Conservation (phyloP, 805 yeast genomes). For the Schwanniomyces sp. region DNA sequence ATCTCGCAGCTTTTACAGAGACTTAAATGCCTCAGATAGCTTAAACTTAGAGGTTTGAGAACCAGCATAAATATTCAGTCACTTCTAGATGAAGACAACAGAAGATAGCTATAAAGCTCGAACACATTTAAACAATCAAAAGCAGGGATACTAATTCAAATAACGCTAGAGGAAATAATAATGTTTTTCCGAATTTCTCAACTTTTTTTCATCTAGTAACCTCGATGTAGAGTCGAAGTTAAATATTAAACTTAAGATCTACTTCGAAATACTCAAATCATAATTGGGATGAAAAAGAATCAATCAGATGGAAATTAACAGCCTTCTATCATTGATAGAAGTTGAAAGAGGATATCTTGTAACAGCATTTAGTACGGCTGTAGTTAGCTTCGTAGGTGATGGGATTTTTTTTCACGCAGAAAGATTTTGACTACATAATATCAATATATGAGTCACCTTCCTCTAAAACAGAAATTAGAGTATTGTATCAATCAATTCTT, state of each 20-base stretch:
- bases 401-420: conserved; percentile 11
- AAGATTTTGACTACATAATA: background rate
- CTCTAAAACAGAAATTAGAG: conserved; percentile 9
- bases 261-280: background rate
- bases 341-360: conserved; percentile 1
- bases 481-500: conserved; percentile 12
- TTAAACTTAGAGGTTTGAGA: background rate
- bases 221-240: too few relatives aligned
- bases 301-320: conserved; percentile 5
- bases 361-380: background rate
- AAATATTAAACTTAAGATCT: too few relatives aligned
- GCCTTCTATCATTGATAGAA: conserved; percentile 3
- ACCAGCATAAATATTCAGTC: background rate
- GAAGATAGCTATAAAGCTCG: background rate
- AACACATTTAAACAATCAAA: background rate
- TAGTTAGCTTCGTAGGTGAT: conserved; percentile 13
- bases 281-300: conserved; percentile 15
- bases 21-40: background rate
- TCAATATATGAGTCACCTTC: background rate
- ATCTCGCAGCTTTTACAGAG: too few relatives aligned
- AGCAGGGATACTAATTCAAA: background rate
- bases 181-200: too few relatives aligned
- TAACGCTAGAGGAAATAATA: too few relatives aligned
- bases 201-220: too few relatives aligned
- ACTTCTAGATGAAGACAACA: background rate